Evolutionary conservation across 2,329 filamentous ascomycete genomes (phyloP).

Genomic region (Alternaria sp.): DNA sequence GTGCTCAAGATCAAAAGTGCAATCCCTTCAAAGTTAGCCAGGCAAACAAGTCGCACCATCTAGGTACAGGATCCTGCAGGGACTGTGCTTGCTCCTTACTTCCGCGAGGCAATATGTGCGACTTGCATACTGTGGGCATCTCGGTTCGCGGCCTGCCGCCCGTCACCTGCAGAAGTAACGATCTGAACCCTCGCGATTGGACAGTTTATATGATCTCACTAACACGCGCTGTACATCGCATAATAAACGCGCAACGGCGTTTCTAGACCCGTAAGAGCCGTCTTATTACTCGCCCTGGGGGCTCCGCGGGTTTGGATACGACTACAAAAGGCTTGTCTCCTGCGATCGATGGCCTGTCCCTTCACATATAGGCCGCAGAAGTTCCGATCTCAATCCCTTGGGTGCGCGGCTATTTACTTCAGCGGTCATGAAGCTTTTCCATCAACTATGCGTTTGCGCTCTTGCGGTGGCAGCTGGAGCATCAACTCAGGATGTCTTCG

Average conservation of each 20-base stretch:
- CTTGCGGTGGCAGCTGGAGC: not conserved
- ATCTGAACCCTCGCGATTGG: not conserved
- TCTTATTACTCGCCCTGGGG: not conserved
- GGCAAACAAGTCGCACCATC: not conserved
- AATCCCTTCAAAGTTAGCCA: not conserved
- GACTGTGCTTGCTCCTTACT: not conserved
- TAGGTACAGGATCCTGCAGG: not conserved
- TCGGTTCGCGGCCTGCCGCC: not conserved
- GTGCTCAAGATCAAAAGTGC: not conserved
- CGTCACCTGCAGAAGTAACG: not conserved
- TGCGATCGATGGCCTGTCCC: not conserved
- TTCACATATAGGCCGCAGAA: not conserved
- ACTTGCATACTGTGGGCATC: not conserved
- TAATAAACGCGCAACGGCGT: not conserved
- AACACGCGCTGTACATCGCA: not conserved
- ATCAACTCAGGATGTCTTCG: constrained; percentile 13
- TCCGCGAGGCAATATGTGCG: not conserved
- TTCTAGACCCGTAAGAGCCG: not conserved
- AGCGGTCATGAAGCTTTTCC: not conserved
- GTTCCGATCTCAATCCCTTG: not conserved
- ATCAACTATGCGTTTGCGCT: not conserved
- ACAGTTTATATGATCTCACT: not conserved
- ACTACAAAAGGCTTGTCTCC: not conserved
- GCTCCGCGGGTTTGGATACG: not conserved
- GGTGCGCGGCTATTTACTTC: not conserved